A percentile compares a stretch with the other conserved stretches of the same genome.
phyloP scores from a whole-genome alignment of 2,329 filamentous ascomycete species.

The Tolypocladium album region DNA sequence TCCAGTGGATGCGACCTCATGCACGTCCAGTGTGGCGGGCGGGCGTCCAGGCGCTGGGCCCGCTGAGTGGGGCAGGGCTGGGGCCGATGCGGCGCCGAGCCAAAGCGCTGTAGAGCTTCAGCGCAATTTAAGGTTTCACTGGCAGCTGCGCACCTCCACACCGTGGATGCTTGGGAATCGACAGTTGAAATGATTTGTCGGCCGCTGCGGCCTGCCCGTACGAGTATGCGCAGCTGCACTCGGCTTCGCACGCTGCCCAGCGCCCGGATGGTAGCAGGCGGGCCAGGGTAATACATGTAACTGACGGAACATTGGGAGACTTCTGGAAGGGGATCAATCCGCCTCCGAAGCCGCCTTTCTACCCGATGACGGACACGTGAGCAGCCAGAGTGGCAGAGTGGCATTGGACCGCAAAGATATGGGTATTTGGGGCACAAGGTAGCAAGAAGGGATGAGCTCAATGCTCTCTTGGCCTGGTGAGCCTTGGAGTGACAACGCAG shows the following conservation, averaged over 20 bases:
- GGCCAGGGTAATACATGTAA: background rate
- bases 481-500: background rate
- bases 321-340: background rate
- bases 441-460: background rate
- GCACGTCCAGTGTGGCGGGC: background rate
- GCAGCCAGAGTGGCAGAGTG: background rate
- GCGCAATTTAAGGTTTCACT: background rate
- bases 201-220: background rate
- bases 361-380: background rate
- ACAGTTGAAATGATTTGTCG: background rate
- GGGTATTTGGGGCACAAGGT: background rate
- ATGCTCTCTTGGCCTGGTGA: background rate
- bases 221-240: too few relatives aligned
- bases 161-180: background rate
- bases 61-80: background rate
- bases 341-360: background rate
- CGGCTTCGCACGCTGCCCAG: background rate
- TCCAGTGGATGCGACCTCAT: background rate
- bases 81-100: background rate
- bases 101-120: background rate
- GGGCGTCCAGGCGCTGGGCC: background rate
- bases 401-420: background rate
- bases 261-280: background rate
- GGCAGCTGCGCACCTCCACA: background rate
- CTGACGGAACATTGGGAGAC: too few relatives aligned